These are phyloP conservation scores for Dioscorea alata DNA, from an alignment of 106 monocot species.

Conservation along the genomic window DNA sequence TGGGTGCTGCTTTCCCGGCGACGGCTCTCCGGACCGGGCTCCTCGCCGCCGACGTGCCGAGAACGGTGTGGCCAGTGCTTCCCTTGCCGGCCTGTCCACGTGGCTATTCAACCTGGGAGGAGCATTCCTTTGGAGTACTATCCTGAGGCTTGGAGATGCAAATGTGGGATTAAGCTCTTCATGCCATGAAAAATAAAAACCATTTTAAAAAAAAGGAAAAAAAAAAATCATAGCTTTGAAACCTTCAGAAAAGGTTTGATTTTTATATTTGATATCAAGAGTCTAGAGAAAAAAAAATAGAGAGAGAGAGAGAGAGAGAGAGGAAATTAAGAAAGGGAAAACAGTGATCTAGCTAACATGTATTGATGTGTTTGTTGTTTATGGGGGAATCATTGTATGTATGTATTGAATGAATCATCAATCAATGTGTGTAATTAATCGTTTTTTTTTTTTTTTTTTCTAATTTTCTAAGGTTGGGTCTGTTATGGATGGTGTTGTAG, in stretches of 20 bases:
- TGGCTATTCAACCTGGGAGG: constrained; percentile 48
- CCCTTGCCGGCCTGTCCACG: constrained; percentile 56
- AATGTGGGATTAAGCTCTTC: constrained; percentile 57
- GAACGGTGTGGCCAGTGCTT: constrained; percentile 38
- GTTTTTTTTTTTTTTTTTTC: too few species aligned
- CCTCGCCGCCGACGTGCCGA: constrained; percentile 60
- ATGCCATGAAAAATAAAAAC: constrained; percentile 33
- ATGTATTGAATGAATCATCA: too few species aligned
- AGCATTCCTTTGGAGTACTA: constrained; percentile 50
- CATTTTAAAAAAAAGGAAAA: background rate
- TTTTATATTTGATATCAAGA: background rate
- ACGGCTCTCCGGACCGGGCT: constrained; percentile 42
- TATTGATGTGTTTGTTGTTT: constrained; percentile 1
- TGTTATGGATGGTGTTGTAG: too few species aligned
- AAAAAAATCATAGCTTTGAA: background rate
- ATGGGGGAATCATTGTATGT: too few species aligned
- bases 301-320: too few species aligned
- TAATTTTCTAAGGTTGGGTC: too few species aligned
- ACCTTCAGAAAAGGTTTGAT: constrained; percentile 1
- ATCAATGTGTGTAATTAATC: too few species aligned
- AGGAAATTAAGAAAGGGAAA: background rate
- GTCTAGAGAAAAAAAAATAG: too few species aligned
- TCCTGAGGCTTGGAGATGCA: constrained; percentile 76
- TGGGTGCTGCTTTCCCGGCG: constrained; percentile 7
- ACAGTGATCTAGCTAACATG: background rate